Evolutionary conservation across 176 grass and related monocot genomes (phyloP).

Genomic region (Saccharum officinarum): DNA sequence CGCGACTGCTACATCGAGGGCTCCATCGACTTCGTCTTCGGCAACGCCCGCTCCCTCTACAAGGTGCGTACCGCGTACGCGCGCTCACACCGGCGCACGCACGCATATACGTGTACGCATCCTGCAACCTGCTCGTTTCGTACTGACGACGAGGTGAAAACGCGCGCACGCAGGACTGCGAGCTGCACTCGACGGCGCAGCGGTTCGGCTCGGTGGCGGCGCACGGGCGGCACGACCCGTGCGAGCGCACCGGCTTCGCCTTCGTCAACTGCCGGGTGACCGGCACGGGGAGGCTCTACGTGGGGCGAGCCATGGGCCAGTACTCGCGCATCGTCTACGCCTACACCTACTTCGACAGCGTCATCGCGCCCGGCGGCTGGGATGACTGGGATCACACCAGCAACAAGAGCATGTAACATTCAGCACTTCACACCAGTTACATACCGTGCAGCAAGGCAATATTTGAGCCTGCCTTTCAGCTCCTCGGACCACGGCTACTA

Average conservation of each 20-base stretch:
- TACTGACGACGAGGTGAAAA: not conserved
- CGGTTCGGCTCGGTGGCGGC: constrained; percentile 77
- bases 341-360: constrained; percentile 93
- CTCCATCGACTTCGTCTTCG: constrained; percentile 99
- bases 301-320: constrained; percentile 94
- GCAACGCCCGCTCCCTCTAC: constrained; percentile 94
- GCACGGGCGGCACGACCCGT: constrained; percentile 68
- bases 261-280: constrained; percentile 94
- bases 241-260: constrained; percentile 85
- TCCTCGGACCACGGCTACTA: not conserved
- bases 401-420: constrained; percentile 83
- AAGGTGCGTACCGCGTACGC: constrained; percentile 40
- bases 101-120: too few relatives aligned
- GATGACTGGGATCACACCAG: constrained; percentile 93
- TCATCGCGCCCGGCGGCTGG: constrained; percentile 88
- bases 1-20: constrained; percentile 91
- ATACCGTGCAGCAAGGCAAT: not conserved
- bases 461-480: not conserved
- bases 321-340: constrained; percentile 97
- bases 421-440: not conserved
- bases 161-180: constrained; percentile 48
- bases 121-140: too few relatives aligned
- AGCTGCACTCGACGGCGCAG: constrained; percentile 79
- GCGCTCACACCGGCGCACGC: too few relatives aligned
- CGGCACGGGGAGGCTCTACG: constrained; percentile 74